Evolutionary conservation across 2,329 filamentous ascomycete species (phyloP).

Genomic region (Verticillium albo-atrum): DNA sequence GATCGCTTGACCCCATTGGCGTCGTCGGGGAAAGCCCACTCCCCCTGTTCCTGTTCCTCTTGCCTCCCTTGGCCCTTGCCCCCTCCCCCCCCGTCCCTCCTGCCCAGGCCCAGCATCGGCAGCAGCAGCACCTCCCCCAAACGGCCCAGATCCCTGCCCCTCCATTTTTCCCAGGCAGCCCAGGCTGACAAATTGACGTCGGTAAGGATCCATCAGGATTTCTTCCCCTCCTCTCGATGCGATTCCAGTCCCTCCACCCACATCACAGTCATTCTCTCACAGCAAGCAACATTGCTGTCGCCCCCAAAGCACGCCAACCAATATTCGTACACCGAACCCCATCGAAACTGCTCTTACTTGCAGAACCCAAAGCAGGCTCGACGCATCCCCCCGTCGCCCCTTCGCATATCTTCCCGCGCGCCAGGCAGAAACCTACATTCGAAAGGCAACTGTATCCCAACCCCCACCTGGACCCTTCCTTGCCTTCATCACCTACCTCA

Average conservation of each 20-base stretch:
- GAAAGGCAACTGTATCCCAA: not conserved
- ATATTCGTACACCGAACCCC: not conserved
- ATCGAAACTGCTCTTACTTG: not conserved
- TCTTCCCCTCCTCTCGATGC: constrained; percentile 9
- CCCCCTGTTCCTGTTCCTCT: not conserved
- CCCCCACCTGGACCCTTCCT: not conserved
- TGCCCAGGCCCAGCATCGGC: not conserved
- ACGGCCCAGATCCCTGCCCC: not conserved
- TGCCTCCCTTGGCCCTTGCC: not conserved
- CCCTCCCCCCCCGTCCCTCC: not conserved
- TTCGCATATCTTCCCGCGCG: not conserved
- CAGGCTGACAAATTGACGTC: constrained; percentile 15
- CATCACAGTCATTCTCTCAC: not conserved
- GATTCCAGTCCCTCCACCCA: constrained; percentile 5
- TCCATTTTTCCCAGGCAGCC: not conserved
- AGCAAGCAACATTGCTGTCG: constrained; percentile 1
- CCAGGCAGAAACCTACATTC: not conserved
- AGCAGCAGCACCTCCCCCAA: not conserved
- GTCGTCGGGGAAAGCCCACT: not conserved
- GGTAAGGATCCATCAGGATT: constrained; percentile 3
- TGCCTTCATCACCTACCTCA: not conserved
- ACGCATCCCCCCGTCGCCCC: not conserved
- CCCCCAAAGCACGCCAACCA: not conserved
- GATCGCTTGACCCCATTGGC: not conserved
- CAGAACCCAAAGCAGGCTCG: not conserved